phyloP scores from a whole-genome alignment of 2,329 filamentous ascomycete species.

The Conoideocrella luteorostrata region DNA sequence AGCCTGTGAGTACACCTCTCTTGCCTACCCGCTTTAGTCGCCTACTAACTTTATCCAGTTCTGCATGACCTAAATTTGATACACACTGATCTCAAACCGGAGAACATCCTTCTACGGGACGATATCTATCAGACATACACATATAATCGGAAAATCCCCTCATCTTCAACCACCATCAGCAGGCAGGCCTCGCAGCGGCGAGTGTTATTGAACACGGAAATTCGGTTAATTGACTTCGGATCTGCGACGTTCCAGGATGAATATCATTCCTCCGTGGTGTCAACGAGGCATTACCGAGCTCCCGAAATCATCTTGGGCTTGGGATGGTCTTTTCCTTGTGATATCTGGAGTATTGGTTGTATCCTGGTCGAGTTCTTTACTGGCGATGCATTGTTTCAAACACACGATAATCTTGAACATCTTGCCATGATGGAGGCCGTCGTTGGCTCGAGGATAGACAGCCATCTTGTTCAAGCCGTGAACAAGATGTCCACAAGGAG shows the following conservation, averaged over 20 bases:
- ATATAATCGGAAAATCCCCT: slow-evolving; percentile 63
- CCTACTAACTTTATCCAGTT: slow-evolving; percentile 44
- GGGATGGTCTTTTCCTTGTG: slow-evolving; percentile 65
- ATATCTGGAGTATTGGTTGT: slow-evolving; percentile 70
- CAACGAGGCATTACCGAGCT: slow-evolving; percentile 62
- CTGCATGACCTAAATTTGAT: slow-evolving; percentile 96
- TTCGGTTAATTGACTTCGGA: slow-evolving; percentile 64
- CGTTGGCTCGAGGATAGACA: slow-evolving; percentile 52
- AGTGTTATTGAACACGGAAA: slow-evolving; percentile 62
- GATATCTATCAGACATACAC: slow-evolving; percentile 63
- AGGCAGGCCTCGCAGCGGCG: slow-evolving; percentile 57
- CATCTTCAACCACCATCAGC: slow-evolving; percentile 53
- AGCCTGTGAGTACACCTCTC: slow-evolving; percentile 64
- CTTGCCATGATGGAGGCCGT: slow-evolving; percentile 72
- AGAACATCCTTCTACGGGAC: slow-evolving; percentile 63
- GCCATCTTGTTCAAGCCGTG: slow-evolving; percentile 43
- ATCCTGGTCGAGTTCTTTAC: slow-evolving; percentile 69
- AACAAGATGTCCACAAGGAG: slow-evolving; percentile 49
- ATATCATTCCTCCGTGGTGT: slow-evolving; percentile 66
- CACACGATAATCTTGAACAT: slow-evolving; percentile 66
- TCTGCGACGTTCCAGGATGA: slow-evolving; percentile 68
- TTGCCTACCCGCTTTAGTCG: neutral
- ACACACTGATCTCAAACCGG: slow-evolving; percentile 73
- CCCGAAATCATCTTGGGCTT: slow-evolving; percentile 66
- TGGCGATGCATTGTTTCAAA: slow-evolving; percentile 65